A percentile compares a stretch with the other conserved stretches of the same genome.
Conservation (phyloP, 192 early-diverging fungal species). For the Coemansia sp. region DNA sequence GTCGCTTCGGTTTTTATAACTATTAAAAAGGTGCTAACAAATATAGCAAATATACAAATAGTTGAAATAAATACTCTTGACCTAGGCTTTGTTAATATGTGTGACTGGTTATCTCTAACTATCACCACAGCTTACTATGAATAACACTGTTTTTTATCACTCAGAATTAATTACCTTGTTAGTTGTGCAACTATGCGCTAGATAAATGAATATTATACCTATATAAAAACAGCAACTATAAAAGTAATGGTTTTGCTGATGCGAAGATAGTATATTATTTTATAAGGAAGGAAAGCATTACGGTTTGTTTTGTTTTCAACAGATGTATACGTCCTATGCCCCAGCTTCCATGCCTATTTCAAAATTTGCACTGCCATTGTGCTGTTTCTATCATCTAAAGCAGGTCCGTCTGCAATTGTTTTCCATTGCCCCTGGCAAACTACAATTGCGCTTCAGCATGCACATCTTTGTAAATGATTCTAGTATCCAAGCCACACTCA, state of each 20-base stretch:
- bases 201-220: not conserved
- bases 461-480: not conserved
- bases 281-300: not conserved
- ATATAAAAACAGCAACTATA: no score
- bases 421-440: not conserved
- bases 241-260: no score
- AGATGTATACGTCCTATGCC: no score
- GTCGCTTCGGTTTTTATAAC: no score
- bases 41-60: not conserved
- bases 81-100: not conserved
- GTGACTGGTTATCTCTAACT: not conserved
- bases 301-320: no score
- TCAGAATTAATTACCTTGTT: no score
- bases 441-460: not conserved
- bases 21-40: no score
- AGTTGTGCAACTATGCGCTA: not conserved
- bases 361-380: no score
- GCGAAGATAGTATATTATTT: not conserved
- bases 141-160: no score
- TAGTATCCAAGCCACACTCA: not conserved
- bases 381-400: not conserved
- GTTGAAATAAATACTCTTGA: not conserved
- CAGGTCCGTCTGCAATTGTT: not conserved
- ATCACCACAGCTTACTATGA: not conserved
- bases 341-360: no score